These are phyloP conservation scores for Raffaelea arxii DNA, from an alignment of 2,329 filamentous ascomycete genomes.

Conservation along the genomic window DNA sequence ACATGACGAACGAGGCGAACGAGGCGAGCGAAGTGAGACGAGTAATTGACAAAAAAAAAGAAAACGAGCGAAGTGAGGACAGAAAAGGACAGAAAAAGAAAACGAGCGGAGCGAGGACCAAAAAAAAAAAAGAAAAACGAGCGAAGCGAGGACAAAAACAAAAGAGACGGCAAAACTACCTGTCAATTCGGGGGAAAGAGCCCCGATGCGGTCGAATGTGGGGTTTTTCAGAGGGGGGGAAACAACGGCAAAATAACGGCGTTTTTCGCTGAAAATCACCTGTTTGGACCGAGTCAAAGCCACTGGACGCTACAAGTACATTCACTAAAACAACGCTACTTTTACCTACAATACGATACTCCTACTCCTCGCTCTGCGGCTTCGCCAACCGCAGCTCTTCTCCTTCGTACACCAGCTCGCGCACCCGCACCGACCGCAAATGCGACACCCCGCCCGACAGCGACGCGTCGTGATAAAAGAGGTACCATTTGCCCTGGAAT, in stretches of 20 bases:
- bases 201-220: background rate
- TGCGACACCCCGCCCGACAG: constrained; percentile 61
- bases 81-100: background rate
- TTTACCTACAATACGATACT: background rate
- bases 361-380: background rate
- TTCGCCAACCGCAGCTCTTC: constrained; percentile 32
- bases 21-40: background rate
- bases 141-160: background rate
- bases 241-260: background rate
- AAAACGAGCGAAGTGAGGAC: background rate
- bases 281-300: no score
- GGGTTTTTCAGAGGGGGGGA: no score
- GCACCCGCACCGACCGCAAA: constrained; percentile 62
- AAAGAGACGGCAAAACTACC: background rate
- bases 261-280: background rate
- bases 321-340: background rate
- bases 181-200: background rate
- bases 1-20: constrained; percentile 1
- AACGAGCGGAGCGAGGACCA: background rate
- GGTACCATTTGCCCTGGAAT: constrained; percentile 60
- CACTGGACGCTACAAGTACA: no score
- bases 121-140: background rate
- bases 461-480: constrained; percentile 69
- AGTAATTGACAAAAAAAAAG: background rate
- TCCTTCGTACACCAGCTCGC: constrained; percentile 63